phyloP scores from a whole-genome alignment of 306 rosid genomes.

The Cajanus cajan region DNA sequence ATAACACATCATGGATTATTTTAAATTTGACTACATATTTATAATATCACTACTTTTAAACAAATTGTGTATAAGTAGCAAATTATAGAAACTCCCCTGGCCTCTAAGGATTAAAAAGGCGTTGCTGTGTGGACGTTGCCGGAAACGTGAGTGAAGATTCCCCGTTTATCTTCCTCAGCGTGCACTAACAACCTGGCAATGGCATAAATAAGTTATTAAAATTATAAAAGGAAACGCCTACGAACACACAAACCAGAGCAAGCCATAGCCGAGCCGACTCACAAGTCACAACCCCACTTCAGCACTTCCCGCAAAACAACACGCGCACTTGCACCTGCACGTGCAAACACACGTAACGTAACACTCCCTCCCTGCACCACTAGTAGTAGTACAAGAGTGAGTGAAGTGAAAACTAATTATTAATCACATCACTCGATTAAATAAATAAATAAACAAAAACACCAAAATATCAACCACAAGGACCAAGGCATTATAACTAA shows the following conservation, averaged over 20 bases:
- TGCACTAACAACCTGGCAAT: not conserved
- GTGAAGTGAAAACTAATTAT: not conserved
- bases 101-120: too few relatives aligned
- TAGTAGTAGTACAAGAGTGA: not conserved
- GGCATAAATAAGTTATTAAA: not conserved
- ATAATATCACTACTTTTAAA: too few relatives aligned
- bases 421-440: not conserved
- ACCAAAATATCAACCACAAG: not conserved
- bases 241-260: not conserved
- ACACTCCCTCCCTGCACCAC: not conserved
- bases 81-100: too few relatives aligned
- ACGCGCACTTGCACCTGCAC: constrained; percentile 59
- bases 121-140: too few relatives aligned
- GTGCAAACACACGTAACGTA: constrained; percentile 50
- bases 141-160: not conserved
- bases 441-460: not conserved
- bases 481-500: constrained; percentile 42
- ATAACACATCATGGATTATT: too few relatives aligned
- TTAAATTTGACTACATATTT: too few relatives aligned
- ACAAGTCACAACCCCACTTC: too few relatives aligned
- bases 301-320: constrained; percentile 47
- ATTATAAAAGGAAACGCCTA: not conserved
- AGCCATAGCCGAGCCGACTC: constrained; percentile 67
- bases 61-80: too few relatives aligned
- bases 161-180: not conserved